These are phyloP conservation scores for Tulasnella sp. DNA, from an alignment of 768 basidiomycete species.

Conservation along the genomic window DNA sequence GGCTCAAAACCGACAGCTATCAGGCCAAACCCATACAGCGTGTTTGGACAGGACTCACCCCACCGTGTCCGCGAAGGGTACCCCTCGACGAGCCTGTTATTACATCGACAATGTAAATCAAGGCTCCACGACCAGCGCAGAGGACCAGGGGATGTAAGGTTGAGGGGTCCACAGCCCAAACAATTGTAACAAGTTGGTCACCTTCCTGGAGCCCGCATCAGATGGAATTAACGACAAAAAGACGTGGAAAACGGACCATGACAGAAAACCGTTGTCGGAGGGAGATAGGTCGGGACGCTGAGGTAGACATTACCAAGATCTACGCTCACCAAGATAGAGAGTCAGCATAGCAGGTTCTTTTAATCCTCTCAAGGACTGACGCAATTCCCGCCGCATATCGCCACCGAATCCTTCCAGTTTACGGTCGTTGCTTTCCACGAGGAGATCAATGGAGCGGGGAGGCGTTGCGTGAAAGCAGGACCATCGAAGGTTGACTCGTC, in stretches of 20 bases:
- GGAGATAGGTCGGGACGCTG: background rate
- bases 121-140: background rate
- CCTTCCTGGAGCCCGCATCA: background rate
- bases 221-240: background rate
- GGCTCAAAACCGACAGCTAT: background rate
- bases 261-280: background rate
- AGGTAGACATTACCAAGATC: background rate
- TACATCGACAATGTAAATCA: background rate
- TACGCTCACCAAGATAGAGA: too few species aligned
- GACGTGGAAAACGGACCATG: background rate
- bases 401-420: background rate
- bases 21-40: background rate
- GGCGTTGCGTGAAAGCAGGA: background rate
- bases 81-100: background rate
- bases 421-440: background rate
- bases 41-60: background rate
- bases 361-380: background rate
- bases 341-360: background rate
- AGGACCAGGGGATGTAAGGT: background rate
- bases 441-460: background rate
- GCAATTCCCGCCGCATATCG: background rate
- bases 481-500: background rate
- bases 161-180: slow-evolving; percentile 4
- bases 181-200: background rate
- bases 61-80: background rate